phyloP scores from a whole-genome alignment of 139 green algal species.

The Ulvella scutata region DNA sequence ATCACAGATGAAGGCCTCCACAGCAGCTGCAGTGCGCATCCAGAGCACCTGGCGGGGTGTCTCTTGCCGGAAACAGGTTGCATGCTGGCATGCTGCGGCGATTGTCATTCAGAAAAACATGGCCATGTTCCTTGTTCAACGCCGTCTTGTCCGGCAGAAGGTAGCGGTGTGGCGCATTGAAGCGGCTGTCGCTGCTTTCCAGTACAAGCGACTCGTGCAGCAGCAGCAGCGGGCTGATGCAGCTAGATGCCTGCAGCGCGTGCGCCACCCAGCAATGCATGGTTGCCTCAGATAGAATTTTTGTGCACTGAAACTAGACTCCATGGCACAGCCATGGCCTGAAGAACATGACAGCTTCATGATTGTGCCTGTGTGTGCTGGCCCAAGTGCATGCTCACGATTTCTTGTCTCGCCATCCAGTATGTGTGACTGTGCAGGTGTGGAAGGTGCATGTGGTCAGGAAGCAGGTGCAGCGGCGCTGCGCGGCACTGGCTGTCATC shows the following conservation, averaged over 20 bases:
- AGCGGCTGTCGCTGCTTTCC: neutral
- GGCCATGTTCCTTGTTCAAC: neutral
- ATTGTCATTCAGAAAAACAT: neutral
- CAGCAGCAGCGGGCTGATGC: neutral
- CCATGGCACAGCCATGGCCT: no score
- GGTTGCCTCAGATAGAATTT: no score
- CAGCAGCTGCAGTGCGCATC: neutral
- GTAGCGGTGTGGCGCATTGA: constrained; percentile 1
- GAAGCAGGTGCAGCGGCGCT: neutral
- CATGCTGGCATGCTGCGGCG: neutral
- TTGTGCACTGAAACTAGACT: no score
- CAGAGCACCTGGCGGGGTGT: neutral
- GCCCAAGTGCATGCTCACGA: no score
- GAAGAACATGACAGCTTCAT: no score
- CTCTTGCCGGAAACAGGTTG: neutral
- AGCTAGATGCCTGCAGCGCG: neutral
- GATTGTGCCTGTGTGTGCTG: neutral
- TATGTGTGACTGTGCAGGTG: neutral
- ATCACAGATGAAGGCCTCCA: neutral
- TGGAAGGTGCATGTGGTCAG: neutral
- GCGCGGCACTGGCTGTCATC: neutral
- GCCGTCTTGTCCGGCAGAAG: neutral
- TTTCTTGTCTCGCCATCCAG: no score
- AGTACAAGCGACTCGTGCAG: neutral
- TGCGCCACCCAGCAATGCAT: no score